Base-by-base conservation (phyloP, 306 rosid genomes). In the Hippophae rhamnoides region DNA sequence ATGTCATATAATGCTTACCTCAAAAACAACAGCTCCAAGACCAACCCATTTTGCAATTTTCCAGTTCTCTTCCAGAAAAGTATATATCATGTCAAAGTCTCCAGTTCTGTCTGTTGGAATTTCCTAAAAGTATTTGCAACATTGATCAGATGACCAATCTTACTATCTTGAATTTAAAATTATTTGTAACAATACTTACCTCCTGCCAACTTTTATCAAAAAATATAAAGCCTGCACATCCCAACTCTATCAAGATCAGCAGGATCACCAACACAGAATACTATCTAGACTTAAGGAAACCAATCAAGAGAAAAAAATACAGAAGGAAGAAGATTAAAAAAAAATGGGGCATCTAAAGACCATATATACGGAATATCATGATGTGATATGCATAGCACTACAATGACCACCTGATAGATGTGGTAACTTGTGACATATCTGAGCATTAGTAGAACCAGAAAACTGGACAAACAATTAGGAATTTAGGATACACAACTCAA, bases 131-230 rank as follows among this genome's bases (percentile, higher is more conserved):
- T 8, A 71, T 49, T 52, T 49, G 62, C 42, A 47, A 40, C 7
- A 52, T 46, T 47, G 57, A 61, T 82, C 54, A 78, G 77, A 74
- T 54, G 49, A 46, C 60, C 58, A 65, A 67, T 47, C 14, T 62
- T 54, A 63, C 50, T 5, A 49, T 5, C 7, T 18, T 10, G 9
- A n/a, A 55, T 51, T 43, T 47, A n/a, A 51, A 47, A 48, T 54
- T 13, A 57, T 50, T 5, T 54, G n/a, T 13, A 56, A 56, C 7
- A 68, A 9, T 58, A 75, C 95, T 78, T 74, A 86, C 97, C 27
- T 71, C 71, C 75, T 85, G 70, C 95, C 97, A 86, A 76, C 78
- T 74, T 81, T 84, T 90, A 74, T 90, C 95, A 71, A 90, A 90
- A 77, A 76, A 86, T 56, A 90, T 74, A 71, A 86, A 90, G 60